phyloP scores from a whole-genome alignment of 805 yeast species.

The Metschnikowia reukaufii region DNA sequence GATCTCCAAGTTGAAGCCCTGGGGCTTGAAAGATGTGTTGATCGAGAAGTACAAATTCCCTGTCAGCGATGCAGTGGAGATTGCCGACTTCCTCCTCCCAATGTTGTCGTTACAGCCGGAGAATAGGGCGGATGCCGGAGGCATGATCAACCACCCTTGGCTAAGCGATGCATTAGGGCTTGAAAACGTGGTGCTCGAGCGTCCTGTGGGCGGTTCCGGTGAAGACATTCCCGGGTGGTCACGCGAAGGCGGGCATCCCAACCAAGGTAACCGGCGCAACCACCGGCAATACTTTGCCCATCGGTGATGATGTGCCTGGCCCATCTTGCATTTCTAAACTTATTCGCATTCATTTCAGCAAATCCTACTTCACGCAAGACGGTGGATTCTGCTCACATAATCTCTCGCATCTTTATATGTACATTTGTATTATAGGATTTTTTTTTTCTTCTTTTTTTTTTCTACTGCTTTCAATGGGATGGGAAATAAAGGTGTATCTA shows the following conservation, averaged over 20 bases:
- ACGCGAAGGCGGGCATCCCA: slow-evolving; percentile 46
- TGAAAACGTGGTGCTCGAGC: slow-evolving; percentile 66
- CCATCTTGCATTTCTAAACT: slow-evolving; percentile 1
- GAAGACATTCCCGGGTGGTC: slow-evolving; percentile 92
- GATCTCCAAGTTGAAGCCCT: slow-evolving; percentile 49
- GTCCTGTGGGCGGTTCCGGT: slow-evolving; percentile 79
- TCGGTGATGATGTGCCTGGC: not conserved
- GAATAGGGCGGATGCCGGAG: slow-evolving; percentile 91
- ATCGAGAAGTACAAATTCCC: slow-evolving; percentile 51
- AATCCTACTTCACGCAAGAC: not conserved
- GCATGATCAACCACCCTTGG: slow-evolving; percentile 89
- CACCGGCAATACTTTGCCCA: slow-evolving; percentile 14
- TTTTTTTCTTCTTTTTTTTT: not conserved
- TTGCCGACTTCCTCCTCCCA: slow-evolving; percentile 77
- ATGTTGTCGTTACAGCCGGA: slow-evolving; percentile 82
- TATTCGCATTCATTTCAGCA: slow-evolving; percentile 8
- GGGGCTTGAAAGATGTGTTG: slow-evolving; percentile 52
- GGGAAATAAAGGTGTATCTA: not conserved
- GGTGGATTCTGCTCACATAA: slow-evolving; percentile 6
- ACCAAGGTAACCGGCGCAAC: slow-evolving; percentile 12
- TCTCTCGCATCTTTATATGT: slow-evolving; percentile 3
- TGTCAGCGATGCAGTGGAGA: slow-evolving; percentile 64
- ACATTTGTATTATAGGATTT: slow-evolving; percentile 9
- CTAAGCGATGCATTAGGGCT: slow-evolving; percentile 71
- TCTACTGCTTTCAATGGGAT: not conserved